Base-by-base conservation (phyloP, 106 monocot species). In the Gastrodia elata region DNA sequence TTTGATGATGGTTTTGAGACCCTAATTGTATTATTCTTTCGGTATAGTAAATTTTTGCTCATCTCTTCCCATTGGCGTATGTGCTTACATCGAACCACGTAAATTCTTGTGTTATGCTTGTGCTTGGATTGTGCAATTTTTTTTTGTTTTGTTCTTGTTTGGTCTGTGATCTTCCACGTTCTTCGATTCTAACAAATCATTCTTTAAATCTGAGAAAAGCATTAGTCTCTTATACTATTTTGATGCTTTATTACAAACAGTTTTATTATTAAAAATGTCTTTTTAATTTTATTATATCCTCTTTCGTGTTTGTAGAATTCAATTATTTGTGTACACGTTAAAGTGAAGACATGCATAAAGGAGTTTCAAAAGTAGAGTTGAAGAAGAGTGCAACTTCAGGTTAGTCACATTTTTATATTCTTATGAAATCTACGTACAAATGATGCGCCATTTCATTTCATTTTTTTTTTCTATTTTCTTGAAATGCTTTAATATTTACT, bases 321-420 rank as follows among this genome's bases (percentile, higher is more conserved):
- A 28, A 13, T 32, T 10, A 61, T 32, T 61, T 26, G 61, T 32
- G 30, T 61, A 61, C 26, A 61, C 67, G 20, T 67, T 37, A 69
- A 39, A 22, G 24, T 9, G 39, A 69, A 67, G 69, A 69, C 69
- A 69, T 69, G 69, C 69, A 69, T 22, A 69, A 69, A 39, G 69
- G 39, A 40, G 40, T 14, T 69, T 39, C 69, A 40, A 69, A 39
- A 40, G 40, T 11, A 20, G 25, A 69, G 15, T 36, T 38, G 67
- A 67, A 67, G 36, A 69, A 69, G 69, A 41, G 69, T 26, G 69
- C 69, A 27, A 15, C 40, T 39, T 26, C 26, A 40, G 69, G 69
- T 69, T 37, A 69, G 25, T 0, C 36, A 36, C 2, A 38, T 20
- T 32, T 67, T 20, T 61, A 30, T 28, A 14, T 20, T 38, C 61